phyloP scores from a whole-genome alignment of 805 yeast genomes.

The Yamadazyma laniorum region DNA sequence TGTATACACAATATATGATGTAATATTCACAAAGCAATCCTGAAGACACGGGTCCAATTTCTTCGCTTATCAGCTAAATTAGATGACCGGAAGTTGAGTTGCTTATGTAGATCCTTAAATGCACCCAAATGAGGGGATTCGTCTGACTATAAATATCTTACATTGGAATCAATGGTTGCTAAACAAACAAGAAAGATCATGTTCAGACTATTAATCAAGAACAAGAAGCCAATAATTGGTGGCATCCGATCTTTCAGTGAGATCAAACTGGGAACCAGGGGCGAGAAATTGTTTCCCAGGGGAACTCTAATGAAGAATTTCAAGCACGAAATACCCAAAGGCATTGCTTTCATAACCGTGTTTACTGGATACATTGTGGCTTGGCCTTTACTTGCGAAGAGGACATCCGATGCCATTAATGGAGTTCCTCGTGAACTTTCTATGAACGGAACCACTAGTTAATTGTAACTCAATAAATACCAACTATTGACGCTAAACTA shows the following conservation, averaged over 20 bases:
- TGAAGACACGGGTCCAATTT: too few species aligned
- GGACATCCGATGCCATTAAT: slow-evolving; percentile 7
- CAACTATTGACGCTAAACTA: too few species aligned
- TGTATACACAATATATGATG: neutral
- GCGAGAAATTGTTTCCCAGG: slow-evolving; percentile 13
- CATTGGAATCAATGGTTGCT: too few species aligned
- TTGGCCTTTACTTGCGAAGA: slow-evolving; percentile 14
- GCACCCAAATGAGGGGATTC: too few species aligned
- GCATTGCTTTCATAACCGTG: slow-evolving; percentile 4
- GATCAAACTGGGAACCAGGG: slow-evolving; percentile 10
- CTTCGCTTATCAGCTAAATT: too few species aligned
- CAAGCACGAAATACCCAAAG: slow-evolving; percentile 11
- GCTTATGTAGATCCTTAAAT: too few species aligned
- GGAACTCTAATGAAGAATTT: slow-evolving; percentile 11
- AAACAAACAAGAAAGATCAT: too few species aligned
- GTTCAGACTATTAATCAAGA: too few species aligned
- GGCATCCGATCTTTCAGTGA: slow-evolving; percentile 5
- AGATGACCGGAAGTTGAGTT: too few species aligned
- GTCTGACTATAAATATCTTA: too few species aligned
- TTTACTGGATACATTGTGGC: slow-evolving; percentile 11
- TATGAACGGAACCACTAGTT: neutral
- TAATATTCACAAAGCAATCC: neutral
- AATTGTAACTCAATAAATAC: too few species aligned
- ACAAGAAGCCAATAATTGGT: neutral
- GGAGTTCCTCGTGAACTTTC: slow-evolving; percentile 9